phyloP scores from a whole-genome alignment of 169 alveolate genomes.

The Eimeria necatrix region DNA sequence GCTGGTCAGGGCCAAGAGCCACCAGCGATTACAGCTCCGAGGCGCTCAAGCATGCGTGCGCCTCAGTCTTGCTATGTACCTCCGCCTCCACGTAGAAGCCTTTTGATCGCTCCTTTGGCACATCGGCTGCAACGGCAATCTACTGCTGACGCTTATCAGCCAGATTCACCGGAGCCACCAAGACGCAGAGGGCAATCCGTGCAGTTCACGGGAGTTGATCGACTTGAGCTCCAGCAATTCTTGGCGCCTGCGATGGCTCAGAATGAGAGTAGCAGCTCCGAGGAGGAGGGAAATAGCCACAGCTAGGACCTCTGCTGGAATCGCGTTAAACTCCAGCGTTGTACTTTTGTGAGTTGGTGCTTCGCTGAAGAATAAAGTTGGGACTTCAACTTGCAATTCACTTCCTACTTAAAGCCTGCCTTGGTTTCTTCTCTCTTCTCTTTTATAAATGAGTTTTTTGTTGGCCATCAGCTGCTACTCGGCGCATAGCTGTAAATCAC shows the following conservation, averaged over 20 bases:
- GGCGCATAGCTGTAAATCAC: too few relatives aligned
- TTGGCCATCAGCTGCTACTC: too few relatives aligned
- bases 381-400: too few relatives aligned
- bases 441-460: too few relatives aligned
- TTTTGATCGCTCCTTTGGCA: slow-evolving; percentile 35
- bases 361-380: too few relatives aligned
- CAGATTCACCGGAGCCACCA: not conserved
- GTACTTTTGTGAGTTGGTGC: too few relatives aligned
- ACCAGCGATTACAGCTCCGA: slow-evolving; percentile 22
- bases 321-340: too few relatives aligned
- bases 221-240: slow-evolving; percentile 48
- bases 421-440: too few relatives aligned
- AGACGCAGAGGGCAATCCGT: slow-evolving; percentile 66
- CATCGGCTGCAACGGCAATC: not conserved
- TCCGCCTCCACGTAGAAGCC: slow-evolving; percentile 60
- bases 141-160: slow-evolving; percentile 17
- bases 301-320: not conserved
- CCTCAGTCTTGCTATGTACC: slow-evolving; percentile 10
- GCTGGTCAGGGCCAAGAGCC: not conserved
- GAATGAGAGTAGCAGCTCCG: slow-evolving; percentile 14
- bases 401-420: too few relatives aligned
- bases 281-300: not conserved
- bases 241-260: slow-evolving; percentile 41
- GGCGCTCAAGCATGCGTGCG: slow-evolving; percentile 72
- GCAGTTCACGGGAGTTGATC: slow-evolving; percentile 64